phyloP scores from a whole-genome alignment of 495 filamentous ascomycete species.

The Chlorociboria aeruginascens region DNA sequence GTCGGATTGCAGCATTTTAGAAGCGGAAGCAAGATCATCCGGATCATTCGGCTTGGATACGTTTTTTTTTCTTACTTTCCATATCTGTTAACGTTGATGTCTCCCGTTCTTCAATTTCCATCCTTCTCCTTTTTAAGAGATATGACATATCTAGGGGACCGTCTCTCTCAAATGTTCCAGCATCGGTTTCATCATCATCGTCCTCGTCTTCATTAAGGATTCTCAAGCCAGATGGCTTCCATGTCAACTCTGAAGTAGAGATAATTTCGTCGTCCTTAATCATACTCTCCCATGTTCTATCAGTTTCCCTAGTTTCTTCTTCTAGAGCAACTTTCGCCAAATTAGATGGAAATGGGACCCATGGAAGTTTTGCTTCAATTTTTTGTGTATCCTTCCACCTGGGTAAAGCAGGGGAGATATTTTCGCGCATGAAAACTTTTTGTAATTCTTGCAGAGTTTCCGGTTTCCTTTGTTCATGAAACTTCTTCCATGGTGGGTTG shows the following conservation, averaged over 20 bases:
- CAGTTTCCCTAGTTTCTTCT: constrained; percentile 22
- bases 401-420: background rate
- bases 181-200: constrained; percentile 35
- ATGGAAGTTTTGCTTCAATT: constrained; percentile 33
- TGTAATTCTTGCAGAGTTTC: background rate
- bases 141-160: constrained; percentile 5
- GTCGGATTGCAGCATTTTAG: background rate
- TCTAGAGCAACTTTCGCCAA: constrained; percentile 21
- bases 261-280: constrained; percentile 20
- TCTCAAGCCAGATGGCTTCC: constrained; percentile 39
- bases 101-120: constrained; percentile 5
- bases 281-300: constrained; percentile 17
- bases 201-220: constrained; percentile 36
- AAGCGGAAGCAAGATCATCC: background rate
- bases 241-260: constrained; percentile 25
- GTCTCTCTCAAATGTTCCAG: background rate
- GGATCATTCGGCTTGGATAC: background rate
- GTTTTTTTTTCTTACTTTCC: background rate
- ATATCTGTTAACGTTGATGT: background rate
- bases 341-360: constrained; percentile 31
- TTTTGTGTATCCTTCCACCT: constrained; percentile 29
- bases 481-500: constrained; percentile 40
- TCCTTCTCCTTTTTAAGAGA: constrained; percentile 15
- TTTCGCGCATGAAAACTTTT: constrained; percentile 4
- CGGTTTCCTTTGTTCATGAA: background rate